phyloP scores from a whole-genome alignment of 257 asterid species.

The Nicotiana otophora region DNA sequence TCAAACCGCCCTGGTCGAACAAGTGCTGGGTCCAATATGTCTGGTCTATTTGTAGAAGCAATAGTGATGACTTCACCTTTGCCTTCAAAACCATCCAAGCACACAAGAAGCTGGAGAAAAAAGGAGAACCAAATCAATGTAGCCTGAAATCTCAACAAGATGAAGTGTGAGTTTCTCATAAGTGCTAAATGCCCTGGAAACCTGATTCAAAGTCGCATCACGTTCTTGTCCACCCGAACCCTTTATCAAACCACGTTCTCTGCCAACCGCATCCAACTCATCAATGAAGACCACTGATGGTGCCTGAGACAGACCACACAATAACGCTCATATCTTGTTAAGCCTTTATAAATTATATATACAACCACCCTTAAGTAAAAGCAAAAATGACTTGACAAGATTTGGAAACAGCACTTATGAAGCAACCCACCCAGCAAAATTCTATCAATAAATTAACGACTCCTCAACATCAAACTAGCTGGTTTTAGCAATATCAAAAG shows the following conservation, averaged over 20 bases:
- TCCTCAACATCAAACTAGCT: neutral
- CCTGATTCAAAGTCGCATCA: conserved; percentile 98
- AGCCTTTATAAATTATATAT: conserved; percentile 4
- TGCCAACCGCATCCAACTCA: conserved; percentile 98
- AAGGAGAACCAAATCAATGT: conserved; percentile 16
- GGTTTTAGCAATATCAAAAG: neutral
- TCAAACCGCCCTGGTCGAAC: conserved; percentile 97
- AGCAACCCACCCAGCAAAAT: neutral
- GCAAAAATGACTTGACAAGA: neutral
- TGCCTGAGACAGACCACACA: conserved; percentile 48
- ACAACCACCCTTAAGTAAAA: neutral
- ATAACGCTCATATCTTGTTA: conserved; percentile 6
- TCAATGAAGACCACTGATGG: conserved; percentile 97
- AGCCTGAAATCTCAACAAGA: conserved; percentile 13
- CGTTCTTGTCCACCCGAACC: conserved; percentile 99
- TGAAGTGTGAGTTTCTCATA: conserved; percentile 10
- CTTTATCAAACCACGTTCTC: conserved; percentile 84
- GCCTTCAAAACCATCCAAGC: conserved; percentile 98
- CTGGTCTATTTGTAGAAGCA: conserved; percentile 98
- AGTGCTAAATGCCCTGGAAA: conserved; percentile 20
- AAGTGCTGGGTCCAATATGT: conserved; percentile 94
- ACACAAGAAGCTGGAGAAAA: conserved; percentile 84
- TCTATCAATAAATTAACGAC: neutral
- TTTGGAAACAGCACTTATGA: neutral
- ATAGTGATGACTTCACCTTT: conserved; percentile 94